phyloP scores from a whole-genome alignment of 176 grass and related monocot species.

The Musa troglodytarum region DNA sequence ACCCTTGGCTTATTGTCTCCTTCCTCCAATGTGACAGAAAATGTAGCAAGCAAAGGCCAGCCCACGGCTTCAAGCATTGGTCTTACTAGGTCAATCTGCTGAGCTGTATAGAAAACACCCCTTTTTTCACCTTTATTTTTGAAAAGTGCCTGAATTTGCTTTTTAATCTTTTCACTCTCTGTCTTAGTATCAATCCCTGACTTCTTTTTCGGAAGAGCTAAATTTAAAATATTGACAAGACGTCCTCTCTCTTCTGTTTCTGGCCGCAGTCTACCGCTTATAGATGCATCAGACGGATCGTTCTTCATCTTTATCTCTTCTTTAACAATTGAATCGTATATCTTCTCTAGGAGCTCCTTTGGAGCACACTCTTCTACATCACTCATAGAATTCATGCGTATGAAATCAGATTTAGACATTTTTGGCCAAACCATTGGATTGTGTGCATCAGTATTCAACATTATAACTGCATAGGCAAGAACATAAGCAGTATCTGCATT shows the following conservation, averaged over 20 bases:
- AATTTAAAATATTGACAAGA: constrained; percentile 90
- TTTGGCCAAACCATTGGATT: constrained; percentile 98
- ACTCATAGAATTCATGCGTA: constrained; percentile 63
- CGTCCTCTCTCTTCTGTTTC: constrained; percentile 70
- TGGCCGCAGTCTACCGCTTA: constrained; percentile 36
- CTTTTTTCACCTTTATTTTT: constrained; percentile 78
- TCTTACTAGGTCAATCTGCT: constrained; percentile 88
- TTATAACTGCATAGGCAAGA: constrained; percentile 96
- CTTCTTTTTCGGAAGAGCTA: constrained; percentile 87
- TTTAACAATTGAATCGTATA: constrained; percentile 94
- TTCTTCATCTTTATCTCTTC: constrained; percentile 98
- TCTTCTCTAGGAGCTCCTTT: constrained; percentile 86
- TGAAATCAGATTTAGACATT: constrained; percentile 83
- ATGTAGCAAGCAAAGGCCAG: constrained; percentile 97
- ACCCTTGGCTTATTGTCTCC: constrained; percentile 92
- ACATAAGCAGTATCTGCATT: constrained; percentile 96
- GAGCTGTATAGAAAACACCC: constrained; percentile 81
- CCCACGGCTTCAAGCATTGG: constrained; percentile 99
- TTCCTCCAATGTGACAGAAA: constrained; percentile 99
- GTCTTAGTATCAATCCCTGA: constrained; percentile 77
- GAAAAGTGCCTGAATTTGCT: constrained; percentile 79
- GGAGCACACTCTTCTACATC: constrained; percentile 91
- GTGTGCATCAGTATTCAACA: constrained; percentile 98
- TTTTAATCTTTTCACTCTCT: constrained; percentile 90
- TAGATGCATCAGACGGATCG: constrained; percentile 28